Evolutionary conservation across 2,329 filamentous ascomycete species (phyloP).

Genomic region (Sclerotinia subarctica): DNA sequence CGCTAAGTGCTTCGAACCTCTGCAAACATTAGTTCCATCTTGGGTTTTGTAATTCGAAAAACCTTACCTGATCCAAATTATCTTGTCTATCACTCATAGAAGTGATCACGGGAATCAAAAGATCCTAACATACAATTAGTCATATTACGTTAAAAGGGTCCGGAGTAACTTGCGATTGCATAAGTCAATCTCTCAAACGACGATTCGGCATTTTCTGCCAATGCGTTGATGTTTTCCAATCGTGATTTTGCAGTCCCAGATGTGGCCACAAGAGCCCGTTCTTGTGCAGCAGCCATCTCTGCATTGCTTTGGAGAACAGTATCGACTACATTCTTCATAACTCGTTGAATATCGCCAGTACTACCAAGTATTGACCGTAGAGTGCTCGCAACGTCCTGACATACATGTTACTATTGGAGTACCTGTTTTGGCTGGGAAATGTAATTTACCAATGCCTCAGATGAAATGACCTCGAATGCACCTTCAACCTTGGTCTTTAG

Average conservation of each 20-base stretch:
- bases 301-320: conserved; percentile 29
- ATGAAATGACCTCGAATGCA: conserved; percentile 31
- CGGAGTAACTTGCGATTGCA: conserved; percentile 26
- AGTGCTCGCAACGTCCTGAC: conserved; percentile 13
- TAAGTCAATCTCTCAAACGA: conserved; percentile 24
- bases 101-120: conserved; percentile 28
- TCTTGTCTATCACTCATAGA: conserved; percentile 30
- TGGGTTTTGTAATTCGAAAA: neutral
- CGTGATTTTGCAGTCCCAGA: conserved; percentile 26
- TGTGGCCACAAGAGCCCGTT: conserved; percentile 30
- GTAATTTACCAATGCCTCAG: conserved; percentile 20
- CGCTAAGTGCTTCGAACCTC: conserved; percentile 29
- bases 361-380: conserved; percentile 19
- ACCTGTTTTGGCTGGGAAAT: too few species aligned
- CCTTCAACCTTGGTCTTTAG: conserved; percentile 29
- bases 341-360: conserved; percentile 25
- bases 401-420: neutral
- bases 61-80: conserved; percentile 29
- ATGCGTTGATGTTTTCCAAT: conserved; percentile 28
- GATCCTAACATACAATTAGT: conserved; percentile 23
- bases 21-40: conserved; percentile 16
- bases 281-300: conserved; percentile 35
- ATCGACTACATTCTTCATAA: conserved; percentile 25
- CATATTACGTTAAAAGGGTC: conserved; percentile 7
- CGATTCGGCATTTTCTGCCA: conserved; percentile 29